Evolutionary conservation across 345 rosid species (phyloP), one percentile per base, ranked within the genome.

Genomic region (Erodium maritimum): DNA sequence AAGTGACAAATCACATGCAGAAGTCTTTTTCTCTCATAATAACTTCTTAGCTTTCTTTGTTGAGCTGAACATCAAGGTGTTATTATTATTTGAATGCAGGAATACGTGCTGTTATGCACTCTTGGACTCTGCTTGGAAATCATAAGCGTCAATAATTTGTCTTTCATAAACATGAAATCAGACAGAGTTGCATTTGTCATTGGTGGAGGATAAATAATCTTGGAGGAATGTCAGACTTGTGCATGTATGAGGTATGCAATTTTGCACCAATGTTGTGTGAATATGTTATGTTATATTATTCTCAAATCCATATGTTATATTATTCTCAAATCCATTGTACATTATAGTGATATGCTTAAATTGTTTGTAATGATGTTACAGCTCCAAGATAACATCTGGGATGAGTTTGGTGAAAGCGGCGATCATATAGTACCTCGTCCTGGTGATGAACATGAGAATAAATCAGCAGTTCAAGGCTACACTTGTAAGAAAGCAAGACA

Each of bases 351-450:
- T 21, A 21, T 54, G 48, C 57, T 57, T 34, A 56, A 54, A 57
- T 25, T 57, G 42, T 65, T 29, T 46, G 37, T 25, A 16, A 29
- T 72, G 23, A 18, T 59, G 34, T 65, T 67, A 52, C 90, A 90
- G 97, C 76, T 77, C 54, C 79, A 77, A 63, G 76, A 77, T 71
- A 77, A 80, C 64, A 70, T 61, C 53, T 81, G 78, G 70, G 79
- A 68, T 62, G 88, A 77, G 55, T 81, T 75, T 65, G 66, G 73
- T 60, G 79, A 57, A 54, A 74, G 67, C 54, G 93, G 73, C 61
- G 93, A 90, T 78, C 88, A 84, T 73, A 75, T 80, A 74, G 95
- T 87, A 60, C 97, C 90, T 55, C 78, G 67, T 70, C 69, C 82
- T 14, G 55, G 29, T 21, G 67, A 60, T 58, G 74, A 73, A 60